A percentile compares a stretch with the other conserved stretches of the same genome.
phyloP scores from a whole-genome alignment of 352 stramenopile genomes.

The Phytopythium litorale region DNA sequence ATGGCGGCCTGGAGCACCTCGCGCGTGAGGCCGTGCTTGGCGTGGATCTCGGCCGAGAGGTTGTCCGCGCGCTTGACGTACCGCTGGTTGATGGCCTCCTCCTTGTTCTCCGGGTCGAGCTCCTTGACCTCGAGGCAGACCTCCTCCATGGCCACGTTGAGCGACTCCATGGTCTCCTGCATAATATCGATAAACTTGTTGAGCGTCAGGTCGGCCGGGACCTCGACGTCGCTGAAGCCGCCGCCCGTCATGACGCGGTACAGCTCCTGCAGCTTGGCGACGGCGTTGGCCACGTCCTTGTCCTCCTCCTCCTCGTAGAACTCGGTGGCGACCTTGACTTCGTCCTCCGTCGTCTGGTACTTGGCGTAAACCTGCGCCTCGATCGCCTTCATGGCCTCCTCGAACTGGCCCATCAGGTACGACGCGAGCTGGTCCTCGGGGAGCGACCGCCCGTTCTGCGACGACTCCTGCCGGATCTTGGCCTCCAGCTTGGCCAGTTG shows the following conservation, averaged over 20 bases:
- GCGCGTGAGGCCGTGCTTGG: conserved; percentile 82
- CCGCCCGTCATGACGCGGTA: conserved; percentile 86
- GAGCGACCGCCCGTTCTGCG: conserved; percentile 73
- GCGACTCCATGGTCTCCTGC: conserved; percentile 88
- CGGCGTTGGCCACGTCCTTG: conserved; percentile 79
- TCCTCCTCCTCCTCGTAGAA: conserved; percentile 88
- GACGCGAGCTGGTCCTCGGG: conserved; percentile 83
- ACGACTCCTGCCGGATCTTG: conserved; percentile 87
- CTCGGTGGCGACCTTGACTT: conserved; percentile 83
- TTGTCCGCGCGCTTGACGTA: conserved; percentile 87
- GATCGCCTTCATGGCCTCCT: conserved; percentile 89
- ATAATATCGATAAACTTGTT: conserved; percentile 89
- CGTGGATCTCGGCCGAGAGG: conserved; percentile 82
- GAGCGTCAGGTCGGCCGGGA: conserved; percentile 77
- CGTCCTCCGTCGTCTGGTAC: conserved; percentile 86
- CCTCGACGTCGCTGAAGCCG: conserved; percentile 77
- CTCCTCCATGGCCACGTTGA: conserved; percentile 88
- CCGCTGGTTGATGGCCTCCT: conserved; percentile 86
- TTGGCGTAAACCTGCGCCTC: conserved; percentile 88
- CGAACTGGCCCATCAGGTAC: conserved; percentile 88
- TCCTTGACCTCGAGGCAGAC: conserved; percentile 88
- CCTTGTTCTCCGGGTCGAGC: conserved; percentile 86
- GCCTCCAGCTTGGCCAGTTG: conserved; percentile 83
- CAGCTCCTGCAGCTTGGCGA: conserved; percentile 85
- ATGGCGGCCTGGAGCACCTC: conserved; percentile 87